Evolutionary conservation across 768 basidiomycete genomes (phyloP), one percentile per base, ranked within the genome.

Genomic region (Mycena alexandri): DNA sequence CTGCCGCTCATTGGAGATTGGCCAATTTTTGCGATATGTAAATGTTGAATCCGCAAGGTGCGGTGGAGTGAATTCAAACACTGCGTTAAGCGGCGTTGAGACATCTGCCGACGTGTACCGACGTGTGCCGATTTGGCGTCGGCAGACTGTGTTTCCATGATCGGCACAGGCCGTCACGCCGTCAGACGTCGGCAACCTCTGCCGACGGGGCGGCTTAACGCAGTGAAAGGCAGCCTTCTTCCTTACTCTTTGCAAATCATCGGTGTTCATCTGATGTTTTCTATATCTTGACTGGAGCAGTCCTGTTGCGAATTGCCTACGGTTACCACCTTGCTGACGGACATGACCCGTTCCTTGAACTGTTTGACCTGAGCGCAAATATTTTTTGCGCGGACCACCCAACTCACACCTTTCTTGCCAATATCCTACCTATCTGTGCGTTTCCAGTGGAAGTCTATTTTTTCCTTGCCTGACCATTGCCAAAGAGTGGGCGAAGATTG

Each of bases 231-330:
- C n/a, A n/a, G n/a, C n/a, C n/a, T n/a, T 29, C n/a, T 19, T 7
- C 19, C 33, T 6, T 34, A 2, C n/a, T 56, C 38, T 36, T n/a
- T 17, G 19, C 1, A 14, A 48, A 10, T 48, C 1, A 21, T 50
- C 16, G n/a, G 22, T 57, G 29, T 50, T 6, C 19, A 16, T 54
- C 24, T 6, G 10, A 14, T 13, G 16, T 25, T 43, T 22, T 46
- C 44, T 34, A 47, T 14, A 69, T 68, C 13, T 59, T 51, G 16
- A 59, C 51, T 0, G 71, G 68, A 0, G 59, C 65, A 21, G 67
- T 69, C 22, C 29, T 63, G 17, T 25, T 72, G 17, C 63, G 62
- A 0, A 64, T 70, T 4, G 47, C 71, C 4, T 61, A 70, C 19
- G 71, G 71, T 13, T 67, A 70, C 34, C 10, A 42, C 3, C 14